Evolutionary conservation across 129 eudicot species (phyloP).

Genomic region (Saposhnikovia divaricata): DNA sequence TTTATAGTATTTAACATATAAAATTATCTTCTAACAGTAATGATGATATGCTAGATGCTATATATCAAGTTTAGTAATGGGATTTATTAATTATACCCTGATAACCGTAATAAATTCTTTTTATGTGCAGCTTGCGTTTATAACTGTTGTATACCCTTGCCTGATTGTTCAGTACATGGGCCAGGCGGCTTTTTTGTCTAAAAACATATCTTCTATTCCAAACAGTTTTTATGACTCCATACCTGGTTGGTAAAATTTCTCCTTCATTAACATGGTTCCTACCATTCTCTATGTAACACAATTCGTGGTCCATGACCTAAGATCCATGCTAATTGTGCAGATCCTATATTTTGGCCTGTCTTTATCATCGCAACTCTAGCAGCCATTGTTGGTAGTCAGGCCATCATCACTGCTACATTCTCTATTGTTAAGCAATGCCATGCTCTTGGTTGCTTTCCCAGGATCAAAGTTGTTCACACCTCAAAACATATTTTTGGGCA

Average conservation of each 20-base stretch:
- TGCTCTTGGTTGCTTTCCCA: slow-evolving; percentile 94
- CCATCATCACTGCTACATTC: slow-evolving; percentile 93
- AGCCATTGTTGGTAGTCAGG: slow-evolving; percentile 87
- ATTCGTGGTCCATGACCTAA: slow-evolving; percentile 5
- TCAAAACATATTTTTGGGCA: slow-evolving; percentile 80
- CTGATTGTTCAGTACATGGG: slow-evolving; percentile 96
- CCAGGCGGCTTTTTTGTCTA: slow-evolving; percentile 89
- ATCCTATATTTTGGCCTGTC: slow-evolving; percentile 77
- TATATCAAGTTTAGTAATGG: background rate
- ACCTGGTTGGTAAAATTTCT: slow-evolving; percentile 51
- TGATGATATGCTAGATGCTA: background rate
- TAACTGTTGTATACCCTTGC: slow-evolving; percentile 62
- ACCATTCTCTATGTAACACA: background rate
- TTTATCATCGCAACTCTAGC: slow-evolving; percentile 86
- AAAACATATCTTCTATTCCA: slow-evolving; percentile 52
- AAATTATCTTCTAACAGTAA: background rate
- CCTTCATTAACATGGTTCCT: background rate
- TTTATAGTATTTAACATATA: background rate
- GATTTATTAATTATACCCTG: background rate
- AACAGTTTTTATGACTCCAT: slow-evolving; percentile 75
- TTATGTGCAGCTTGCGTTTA: slow-evolving; percentile 70
- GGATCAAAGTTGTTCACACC: slow-evolving; percentile 94
- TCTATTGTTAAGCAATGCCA: slow-evolving; percentile 86
- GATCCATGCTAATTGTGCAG: slow-evolving; percentile 38
- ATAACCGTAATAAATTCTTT: background rate